Evolutionary conservation across 768 basidiomycete genomes (phyloP).

Genomic region (Agaricus sinodeliciosus): DNA sequence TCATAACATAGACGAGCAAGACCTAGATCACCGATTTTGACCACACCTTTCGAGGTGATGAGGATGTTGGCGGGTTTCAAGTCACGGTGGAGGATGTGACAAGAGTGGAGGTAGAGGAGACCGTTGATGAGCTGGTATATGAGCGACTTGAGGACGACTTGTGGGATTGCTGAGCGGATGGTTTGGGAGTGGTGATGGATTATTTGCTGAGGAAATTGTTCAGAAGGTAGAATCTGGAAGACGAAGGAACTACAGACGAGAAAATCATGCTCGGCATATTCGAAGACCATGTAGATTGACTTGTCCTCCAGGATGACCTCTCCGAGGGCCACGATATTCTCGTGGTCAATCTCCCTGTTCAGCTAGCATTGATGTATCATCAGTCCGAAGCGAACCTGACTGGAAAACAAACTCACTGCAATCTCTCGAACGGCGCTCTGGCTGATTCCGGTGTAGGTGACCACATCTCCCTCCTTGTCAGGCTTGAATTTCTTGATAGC

Average conservation of each 20-base stretch:
- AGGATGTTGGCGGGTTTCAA: conserved; percentile 99
- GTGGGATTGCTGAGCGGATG: conserved; percentile 67
- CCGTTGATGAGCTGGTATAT: conserved; percentile 94
- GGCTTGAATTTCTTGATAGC: conserved; percentile 99
- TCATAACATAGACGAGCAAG: conserved; percentile 88
- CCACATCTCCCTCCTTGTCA: conserved; percentile 96
- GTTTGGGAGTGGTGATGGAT: conserved; percentile 97
- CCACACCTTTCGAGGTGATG: conserved; percentile 79
- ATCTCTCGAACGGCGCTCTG: conserved; percentile 98
- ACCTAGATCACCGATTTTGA: conserved; percentile 98
- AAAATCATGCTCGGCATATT: conserved; percentile 98
- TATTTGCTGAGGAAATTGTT: conserved; percentile 64
- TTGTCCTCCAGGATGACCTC: conserved; percentile 98
- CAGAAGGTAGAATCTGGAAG: neutral
- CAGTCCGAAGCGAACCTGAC: neutral
- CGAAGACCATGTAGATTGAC: conserved; percentile 99
- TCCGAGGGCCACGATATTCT: conserved; percentile 84
- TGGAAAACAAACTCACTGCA: conserved; percentile 50
- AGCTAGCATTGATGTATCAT: conserved; percentile 41
- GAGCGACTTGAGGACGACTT: conserved; percentile 83
- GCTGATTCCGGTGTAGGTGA: conserved; percentile 95
- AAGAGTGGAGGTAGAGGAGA: conserved; percentile 88
- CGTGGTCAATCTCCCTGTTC: conserved; percentile 85
- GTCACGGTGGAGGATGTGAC: conserved; percentile 94
- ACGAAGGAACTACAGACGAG: conserved; percentile 48